Percentiles rank a stretch among this genome's conserved stretches.
phyloP scores from a whole-genome alignment of 1,139 yeast genomes.

The Barnettozyma hawaiiensis region DNA sequence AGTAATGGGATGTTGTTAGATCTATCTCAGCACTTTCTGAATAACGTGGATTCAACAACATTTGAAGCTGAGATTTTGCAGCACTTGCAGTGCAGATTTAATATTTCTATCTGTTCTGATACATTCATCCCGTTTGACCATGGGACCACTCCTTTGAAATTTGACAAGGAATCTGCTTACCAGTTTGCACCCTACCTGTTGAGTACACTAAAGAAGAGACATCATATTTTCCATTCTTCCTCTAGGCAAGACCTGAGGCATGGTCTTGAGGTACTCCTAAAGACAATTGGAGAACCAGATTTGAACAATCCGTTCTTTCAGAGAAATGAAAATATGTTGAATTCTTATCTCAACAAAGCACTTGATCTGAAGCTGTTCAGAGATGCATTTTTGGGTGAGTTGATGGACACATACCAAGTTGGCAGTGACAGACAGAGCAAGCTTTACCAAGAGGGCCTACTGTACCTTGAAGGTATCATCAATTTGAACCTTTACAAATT shows the following conservation, averaged over 20 bases:
- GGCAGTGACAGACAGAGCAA: neutral
- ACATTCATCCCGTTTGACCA: constrained; percentile 64
- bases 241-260: constrained; percentile 59
- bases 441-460: constrained; percentile 45
- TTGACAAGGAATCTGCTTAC: constrained; percentile 47
- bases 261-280: constrained; percentile 66
- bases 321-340: constrained; percentile 40
- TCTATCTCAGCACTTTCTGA: constrained; percentile 51
- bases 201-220: constrained; percentile 54
- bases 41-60: constrained; percentile 38
- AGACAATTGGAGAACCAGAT: constrained; percentile 67
- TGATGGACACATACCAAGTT: constrained; percentile 36
- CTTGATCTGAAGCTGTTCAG: constrained; percentile 47
- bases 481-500: constrained; percentile 60
- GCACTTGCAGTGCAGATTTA: constrained; percentile 72
- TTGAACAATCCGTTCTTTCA: constrained; percentile 32
- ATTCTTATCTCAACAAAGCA: constrained; percentile 47
- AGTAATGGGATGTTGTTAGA: constrained; percentile 58
- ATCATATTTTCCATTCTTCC: constrained; percentile 42
- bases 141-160: constrained; percentile 40
- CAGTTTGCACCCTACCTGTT: constrained; percentile 57
- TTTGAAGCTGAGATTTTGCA: constrained; percentile 65
- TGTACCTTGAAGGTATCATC: constrained; percentile 66
- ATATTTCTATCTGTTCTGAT: constrained; percentile 55
- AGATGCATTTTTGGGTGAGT: constrained; percentile 53